Percentiles rank a stretch among this genome's conserved stretches.
These are phyloP conservation scores for Colletotrichum noveboracense DNA, from an alignment of 2,329 filamentous ascomycete genomes.

Conservation along the genomic window DNA sequence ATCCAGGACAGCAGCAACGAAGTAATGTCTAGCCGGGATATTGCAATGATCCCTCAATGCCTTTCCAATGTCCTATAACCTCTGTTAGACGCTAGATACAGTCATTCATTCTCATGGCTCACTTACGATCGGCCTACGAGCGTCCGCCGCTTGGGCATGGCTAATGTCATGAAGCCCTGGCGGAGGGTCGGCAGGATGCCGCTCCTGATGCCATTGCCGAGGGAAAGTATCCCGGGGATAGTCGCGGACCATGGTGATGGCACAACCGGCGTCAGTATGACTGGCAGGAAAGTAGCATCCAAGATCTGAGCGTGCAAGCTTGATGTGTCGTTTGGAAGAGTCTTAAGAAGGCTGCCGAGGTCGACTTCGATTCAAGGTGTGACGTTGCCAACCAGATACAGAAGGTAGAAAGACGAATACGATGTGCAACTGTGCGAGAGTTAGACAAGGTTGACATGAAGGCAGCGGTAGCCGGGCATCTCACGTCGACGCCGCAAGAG, in stretches of 20 bases:
- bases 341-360: neutral
- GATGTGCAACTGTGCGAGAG: constrained; percentile 14
- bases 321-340: neutral
- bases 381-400: neutral
- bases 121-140: constrained; percentile 21
- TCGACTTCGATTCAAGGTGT: neutral
- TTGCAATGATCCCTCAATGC: constrained; percentile 57
- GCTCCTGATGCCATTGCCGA: constrained; percentile 35
- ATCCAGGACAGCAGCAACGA: constrained; percentile 55
- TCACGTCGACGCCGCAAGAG: neutral
- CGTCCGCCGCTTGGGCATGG: constrained; percentile 18
- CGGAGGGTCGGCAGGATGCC: constrained; percentile 25
- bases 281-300: neutral
- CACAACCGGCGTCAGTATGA: neutral
- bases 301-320: neutral
- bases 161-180: constrained; percentile 15
- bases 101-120: neutral
- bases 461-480: neutral
- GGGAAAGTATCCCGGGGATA: constrained; percentile 44
- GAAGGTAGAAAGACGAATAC: constrained; percentile 1
- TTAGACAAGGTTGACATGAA: constrained; percentile 1
- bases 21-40: constrained; percentile 56
- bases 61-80: constrained; percentile 51
- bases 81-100: neutral
- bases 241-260: constrained; percentile 44